phyloP scores from a whole-genome alignment of 2,329 filamentous ascomycete genomes.

The Monosporascus sp. region DNA sequence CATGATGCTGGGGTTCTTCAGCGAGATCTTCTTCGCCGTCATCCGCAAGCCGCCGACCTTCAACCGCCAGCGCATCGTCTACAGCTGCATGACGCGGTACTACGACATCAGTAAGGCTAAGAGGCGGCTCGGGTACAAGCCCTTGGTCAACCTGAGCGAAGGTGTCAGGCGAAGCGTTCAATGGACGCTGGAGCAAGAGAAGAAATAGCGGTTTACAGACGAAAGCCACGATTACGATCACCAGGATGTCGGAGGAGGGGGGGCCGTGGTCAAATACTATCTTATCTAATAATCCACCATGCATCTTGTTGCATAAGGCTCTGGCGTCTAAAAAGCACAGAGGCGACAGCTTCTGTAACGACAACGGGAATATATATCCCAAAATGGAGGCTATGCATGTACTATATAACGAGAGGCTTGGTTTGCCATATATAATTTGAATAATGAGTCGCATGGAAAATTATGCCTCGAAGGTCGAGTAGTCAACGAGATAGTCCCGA shows the following conservation, averaged over 20 bases:
- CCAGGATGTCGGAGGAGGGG: too few relatives aligned
- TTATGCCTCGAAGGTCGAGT: too few relatives aligned
- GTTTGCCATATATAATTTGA: background rate
- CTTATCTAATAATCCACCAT: too few relatives aligned
- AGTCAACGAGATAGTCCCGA: too few relatives aligned
- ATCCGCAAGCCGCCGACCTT: slow-evolving; percentile 51
- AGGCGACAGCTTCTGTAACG: background rate
- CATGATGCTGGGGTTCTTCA: slow-evolving; percentile 43
- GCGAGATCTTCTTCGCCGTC: slow-evolving; percentile 46
- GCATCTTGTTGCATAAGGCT: background rate
- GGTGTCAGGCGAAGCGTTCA: slow-evolving; percentile 50
- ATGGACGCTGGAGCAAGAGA: slow-evolving; percentile 51
- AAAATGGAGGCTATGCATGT: background rate
- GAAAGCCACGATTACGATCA: background rate
- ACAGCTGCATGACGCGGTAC: slow-evolving; percentile 70
- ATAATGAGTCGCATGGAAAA: background rate
- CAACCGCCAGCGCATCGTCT: slow-evolving; percentile 55
- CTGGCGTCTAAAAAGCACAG: background rate
- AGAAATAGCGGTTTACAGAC: slow-evolving; percentile 15
- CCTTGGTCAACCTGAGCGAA: slow-evolving; percentile 61
- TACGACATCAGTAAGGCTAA: slow-evolving; percentile 74
- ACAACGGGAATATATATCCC: background rate
- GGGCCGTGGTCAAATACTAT: too few relatives aligned
- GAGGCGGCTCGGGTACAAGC: slow-evolving; percentile 61
- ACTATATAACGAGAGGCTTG: background rate